Percentiles rank a stretch among this genome's conserved stretches.
Conservation (phyloP, 306 rosid genomes). For the Trifolium pratense region DNA sequence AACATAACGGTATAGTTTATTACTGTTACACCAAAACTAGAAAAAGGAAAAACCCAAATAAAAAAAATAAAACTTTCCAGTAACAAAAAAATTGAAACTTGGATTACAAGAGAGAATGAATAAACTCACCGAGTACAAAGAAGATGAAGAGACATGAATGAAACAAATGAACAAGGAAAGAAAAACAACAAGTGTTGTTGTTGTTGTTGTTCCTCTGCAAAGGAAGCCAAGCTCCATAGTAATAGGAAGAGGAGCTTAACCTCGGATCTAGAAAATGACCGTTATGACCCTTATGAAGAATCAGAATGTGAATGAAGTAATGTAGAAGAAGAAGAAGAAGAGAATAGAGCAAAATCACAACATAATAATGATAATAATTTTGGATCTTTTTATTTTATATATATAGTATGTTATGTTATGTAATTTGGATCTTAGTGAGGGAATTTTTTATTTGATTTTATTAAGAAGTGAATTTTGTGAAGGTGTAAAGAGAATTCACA, state of each 20-base stretch:
- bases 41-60: background rate
- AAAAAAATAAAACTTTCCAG: background rate
- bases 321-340: background rate
- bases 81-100: background rate
- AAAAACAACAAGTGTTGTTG: conserved; percentile 46
- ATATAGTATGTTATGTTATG: conserved; percentile 11
- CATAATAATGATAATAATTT: no score
- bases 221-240: conserved; percentile 37
- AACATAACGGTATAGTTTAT: conserved; percentile 13
- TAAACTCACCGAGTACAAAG: conserved; percentile 62
- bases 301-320: background rate
- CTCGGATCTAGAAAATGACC: conserved; percentile 1
- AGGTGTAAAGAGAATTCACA: background rate
- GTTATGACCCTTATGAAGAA: background rate
- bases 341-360: no score
- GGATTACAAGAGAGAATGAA: background rate
- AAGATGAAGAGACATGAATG: conserved; percentile 57
- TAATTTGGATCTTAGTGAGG: background rate
- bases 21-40: conserved; percentile 24
- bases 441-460: background rate
- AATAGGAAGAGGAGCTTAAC: background rate
- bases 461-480: background rate
- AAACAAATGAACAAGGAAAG: conserved; percentile 55
- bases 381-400: background rate
- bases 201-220: conserved; percentile 48